Conservation (phyloP, 495 filamentous ascomycete species). For the Paragyromitra xinjiangensis region DNA sequence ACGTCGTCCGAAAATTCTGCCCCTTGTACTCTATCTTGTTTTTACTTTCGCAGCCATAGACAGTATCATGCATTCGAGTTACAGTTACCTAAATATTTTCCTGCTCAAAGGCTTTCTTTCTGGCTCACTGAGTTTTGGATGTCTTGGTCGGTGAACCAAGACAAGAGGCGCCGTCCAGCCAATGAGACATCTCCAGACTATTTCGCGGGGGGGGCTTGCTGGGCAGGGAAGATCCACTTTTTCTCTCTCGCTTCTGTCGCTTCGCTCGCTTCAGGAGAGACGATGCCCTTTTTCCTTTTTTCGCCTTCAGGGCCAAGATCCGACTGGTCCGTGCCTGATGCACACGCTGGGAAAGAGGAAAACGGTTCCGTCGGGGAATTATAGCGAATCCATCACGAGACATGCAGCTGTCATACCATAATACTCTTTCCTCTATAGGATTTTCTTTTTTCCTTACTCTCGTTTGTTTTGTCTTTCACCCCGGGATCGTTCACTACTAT, state of each 20-base stretch:
- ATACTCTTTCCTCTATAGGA: slow-evolving; percentile 45
- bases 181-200: too few relatives aligned
- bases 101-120: neutral
- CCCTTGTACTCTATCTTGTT: slow-evolving; percentile 4
- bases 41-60: slow-evolving; percentile 26
- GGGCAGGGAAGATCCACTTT: neutral
- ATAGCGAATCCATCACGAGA: slow-evolving; percentile 54
- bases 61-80: slow-evolving; percentile 6
- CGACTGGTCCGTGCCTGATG: slow-evolving; percentile 50
- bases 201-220: neutral
- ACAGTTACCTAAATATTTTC: slow-evolving; percentile 21
- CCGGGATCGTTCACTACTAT: slow-evolving; percentile 50
- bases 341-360: slow-evolving; percentile 41
- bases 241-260: slow-evolving; percentile 11
- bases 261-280: slow-evolving; percentile 15
- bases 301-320: slow-evolving; percentile 31
- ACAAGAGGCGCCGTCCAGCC: neutral
- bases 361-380: slow-evolving; percentile 50
- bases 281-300: slow-evolving; percentile 32
- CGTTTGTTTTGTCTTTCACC: slow-evolving; percentile 43
- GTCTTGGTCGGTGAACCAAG: neutral
- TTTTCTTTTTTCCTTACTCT: slow-evolving; percentile 41
- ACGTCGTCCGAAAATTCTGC: slow-evolving; percentile 29
- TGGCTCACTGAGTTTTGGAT: neutral
- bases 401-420: slow-evolving; percentile 53